Conservation (phyloP, 805 yeast species). For the Yamadazyma phyllophila region DNA sequence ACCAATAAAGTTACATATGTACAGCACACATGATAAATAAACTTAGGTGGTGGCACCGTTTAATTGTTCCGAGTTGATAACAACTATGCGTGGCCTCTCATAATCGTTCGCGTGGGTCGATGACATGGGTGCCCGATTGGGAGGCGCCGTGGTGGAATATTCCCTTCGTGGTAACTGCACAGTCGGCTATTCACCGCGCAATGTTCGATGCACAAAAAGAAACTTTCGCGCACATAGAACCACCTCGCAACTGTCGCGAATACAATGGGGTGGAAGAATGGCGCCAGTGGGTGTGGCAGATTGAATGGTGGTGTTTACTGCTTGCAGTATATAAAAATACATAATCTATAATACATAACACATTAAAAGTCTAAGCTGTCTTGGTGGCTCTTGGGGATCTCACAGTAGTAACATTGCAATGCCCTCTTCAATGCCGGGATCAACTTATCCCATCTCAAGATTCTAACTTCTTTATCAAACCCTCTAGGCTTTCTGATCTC, state of each 20-base stretch:
- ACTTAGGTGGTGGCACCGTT: no score
- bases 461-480: slow-evolving; percentile 65
- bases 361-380: not conserved
- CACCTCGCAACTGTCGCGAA: not conserved
- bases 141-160: not conserved
- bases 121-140: not conserved
- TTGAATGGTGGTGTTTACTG: not conserved
- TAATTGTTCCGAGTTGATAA: no score
- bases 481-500: slow-evolving; percentile 63
- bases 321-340: slow-evolving; percentile 2
- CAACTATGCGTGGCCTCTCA: no score
- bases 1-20: no score
- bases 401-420: slow-evolving; percentile 62
- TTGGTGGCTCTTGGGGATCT: slow-evolving; percentile 37
- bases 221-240: not conserved
- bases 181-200: not conserved
- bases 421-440: slow-evolving; percentile 62
- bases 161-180: not conserved
- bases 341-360: slow-evolving; percentile 5
- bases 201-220: not conserved
- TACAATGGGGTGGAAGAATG: not conserved
- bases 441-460: slow-evolving; percentile 58
- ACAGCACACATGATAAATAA: no score
- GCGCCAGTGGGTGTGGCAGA: not conserved
- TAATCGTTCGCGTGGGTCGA: no score